Base-by-base conservation (phyloP, 2,329 filamentous ascomycete genomes). In the Acrodontium crateriforme region DNA sequence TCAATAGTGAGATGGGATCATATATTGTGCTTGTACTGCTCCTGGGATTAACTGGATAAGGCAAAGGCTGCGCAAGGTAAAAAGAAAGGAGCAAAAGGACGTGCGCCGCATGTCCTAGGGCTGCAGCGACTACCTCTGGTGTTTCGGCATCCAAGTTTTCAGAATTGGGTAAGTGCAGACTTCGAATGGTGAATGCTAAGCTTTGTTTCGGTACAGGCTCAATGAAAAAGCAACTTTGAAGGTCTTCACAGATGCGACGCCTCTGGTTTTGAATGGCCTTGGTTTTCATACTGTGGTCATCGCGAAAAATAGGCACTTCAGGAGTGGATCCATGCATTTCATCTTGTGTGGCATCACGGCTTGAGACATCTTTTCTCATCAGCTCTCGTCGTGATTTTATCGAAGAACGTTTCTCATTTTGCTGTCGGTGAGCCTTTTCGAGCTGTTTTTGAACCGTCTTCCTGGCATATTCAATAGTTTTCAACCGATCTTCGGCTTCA, bases 241-340 rank as follows among this genome's bases (percentile, higher is more conserved):
- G 62, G 39, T 93, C 84, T 40, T 89, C 76, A 51, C 83, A 85
- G 30, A 95, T 81, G 18, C 89, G 77, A 9, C 85, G 73, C 13
- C 85, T 71, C 53, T 95, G 89, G n/a, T 79, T 82, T 32, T 68
- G 72, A n/a, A 83, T 78, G 12, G 74, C 70, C 27, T 77, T 72
- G 22, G 64, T 63, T 0, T 69, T 74, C 12, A 35, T 32, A 25
- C 62, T 27, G 27, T 43, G 35, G 21, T 47, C 42, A 4, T 41
- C 36, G 12, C 38, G 35, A 9, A 42, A 24, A 9, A 28, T 30
- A 1, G 41, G 59, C 1, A 78, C 54, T 2, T 76, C 58, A 4
- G 60, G 54, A 18, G 63, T 62, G 9, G 71, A 73, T 1, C 67
- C 57, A 0, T 58, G 49, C 17, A 87, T 59, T 9, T 31, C 18